Conservation (phyloP, 331 rosid genomes). For the Quercus tomentella region DNA sequence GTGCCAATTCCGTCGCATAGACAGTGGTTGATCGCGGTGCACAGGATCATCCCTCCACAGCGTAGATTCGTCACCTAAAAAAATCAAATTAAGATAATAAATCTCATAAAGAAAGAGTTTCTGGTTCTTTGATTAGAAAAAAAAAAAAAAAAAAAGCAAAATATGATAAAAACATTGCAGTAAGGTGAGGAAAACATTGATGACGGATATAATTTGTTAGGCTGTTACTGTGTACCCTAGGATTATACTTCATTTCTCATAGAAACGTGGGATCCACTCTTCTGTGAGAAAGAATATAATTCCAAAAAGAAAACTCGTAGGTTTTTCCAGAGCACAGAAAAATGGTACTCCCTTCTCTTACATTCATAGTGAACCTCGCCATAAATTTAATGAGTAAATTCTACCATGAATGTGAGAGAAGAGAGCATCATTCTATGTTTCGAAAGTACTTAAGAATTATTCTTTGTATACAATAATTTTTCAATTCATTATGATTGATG, state of each 20-base stretch:
- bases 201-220: no score
- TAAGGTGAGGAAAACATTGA: not conserved
- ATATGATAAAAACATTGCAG: not conserved
- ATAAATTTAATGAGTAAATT: no score
- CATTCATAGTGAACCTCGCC: rapidly evolving
- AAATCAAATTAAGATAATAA: not conserved
- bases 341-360: rapidly evolving
- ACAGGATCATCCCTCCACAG: slow-evolving; percentile 78
- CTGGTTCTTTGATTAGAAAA: not conserved
- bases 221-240: no score
- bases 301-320: rapidly evolving
- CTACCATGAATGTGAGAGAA: rapidly evolving
- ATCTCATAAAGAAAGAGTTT: not conserved
- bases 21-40: slow-evolving; percentile 82
- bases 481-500: no score
- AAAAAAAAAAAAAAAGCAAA: not conserved
- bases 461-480: no score
- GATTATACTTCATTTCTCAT: no score
- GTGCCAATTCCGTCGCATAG: slow-evolving; percentile 87
- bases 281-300: no score
- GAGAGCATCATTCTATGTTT: rapidly evolving
- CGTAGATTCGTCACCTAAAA: slow-evolving; percentile 60
- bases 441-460: no score
- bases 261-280: no score
- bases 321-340: rapidly evolving